These are phyloP conservation scores for Fusarium paranaense DNA, from an alignment of 2,329 filamentous ascomycete genomes.

Conservation along the genomic window DNA sequence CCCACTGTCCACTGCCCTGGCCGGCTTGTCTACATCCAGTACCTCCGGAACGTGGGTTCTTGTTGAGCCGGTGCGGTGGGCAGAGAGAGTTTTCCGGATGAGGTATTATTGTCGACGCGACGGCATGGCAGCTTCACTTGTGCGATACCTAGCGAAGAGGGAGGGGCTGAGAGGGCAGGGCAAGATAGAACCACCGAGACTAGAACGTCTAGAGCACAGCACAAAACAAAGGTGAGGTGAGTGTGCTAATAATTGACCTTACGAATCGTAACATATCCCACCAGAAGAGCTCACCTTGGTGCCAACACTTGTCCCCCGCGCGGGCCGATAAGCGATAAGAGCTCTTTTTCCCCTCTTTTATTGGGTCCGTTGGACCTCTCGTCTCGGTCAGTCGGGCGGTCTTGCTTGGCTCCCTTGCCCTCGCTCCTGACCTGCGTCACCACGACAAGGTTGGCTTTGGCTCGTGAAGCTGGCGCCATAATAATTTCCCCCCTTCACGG, in stretches of 20 bases:
- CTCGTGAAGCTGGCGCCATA: slow-evolving; percentile 44
- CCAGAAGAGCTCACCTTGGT: slow-evolving; percentile 29
- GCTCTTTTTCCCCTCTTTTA: slow-evolving; percentile 31
- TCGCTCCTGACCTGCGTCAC: slow-evolving; percentile 40
- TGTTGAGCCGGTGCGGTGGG: neutral
- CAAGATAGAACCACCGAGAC: slow-evolving; percentile 38
- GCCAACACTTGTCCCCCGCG: slow-evolving; percentile 30
- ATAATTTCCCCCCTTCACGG: slow-evolving; percentile 40
- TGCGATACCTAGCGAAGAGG: slow-evolving; percentile 27
- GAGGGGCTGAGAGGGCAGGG: slow-evolving; percentile 16
- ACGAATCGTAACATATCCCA: slow-evolving; percentile 34
- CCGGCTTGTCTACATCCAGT: slow-evolving; percentile 27
- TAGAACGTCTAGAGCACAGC: slow-evolving; percentile 13
- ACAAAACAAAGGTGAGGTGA: slow-evolving; percentile 24
- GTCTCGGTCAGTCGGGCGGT: slow-evolving; percentile 23
- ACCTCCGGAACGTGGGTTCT: slow-evolving; percentile 33
- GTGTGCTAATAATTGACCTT: slow-evolving; percentile 35
- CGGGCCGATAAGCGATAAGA: slow-evolving; percentile 46
- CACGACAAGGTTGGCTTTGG: slow-evolving; percentile 35
- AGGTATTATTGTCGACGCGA: slow-evolving; percentile 31
- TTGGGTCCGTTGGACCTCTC: slow-evolving; percentile 14
- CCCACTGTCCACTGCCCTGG: slow-evolving; percentile 24
- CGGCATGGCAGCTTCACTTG: slow-evolving; percentile 14
- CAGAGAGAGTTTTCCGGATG: slow-evolving; percentile 17
- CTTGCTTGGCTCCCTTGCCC: slow-evolving; percentile 25